A percentile compares a stretch with the other conserved stretches of the same genome.
Evolutionary conservation across 1,284 basidiomycete species (phyloP).

Genomic region (Exobasidium rhododendri): DNA sequence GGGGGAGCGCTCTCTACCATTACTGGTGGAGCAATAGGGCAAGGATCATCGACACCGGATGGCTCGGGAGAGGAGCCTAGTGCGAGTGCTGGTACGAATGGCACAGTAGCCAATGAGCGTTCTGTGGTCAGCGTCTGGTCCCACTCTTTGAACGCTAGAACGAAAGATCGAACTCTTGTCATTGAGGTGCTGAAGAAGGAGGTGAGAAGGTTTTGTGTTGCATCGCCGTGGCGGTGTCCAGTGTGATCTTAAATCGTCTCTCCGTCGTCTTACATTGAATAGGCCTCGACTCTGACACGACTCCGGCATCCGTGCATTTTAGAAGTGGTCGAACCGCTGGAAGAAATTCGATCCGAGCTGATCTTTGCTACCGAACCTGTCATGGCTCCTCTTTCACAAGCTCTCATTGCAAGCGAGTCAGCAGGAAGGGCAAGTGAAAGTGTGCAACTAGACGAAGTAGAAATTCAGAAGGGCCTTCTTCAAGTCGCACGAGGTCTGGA

Average conservation of each 20-base stretch:
- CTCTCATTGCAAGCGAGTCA: constrained; percentile 18
- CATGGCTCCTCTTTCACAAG: constrained; percentile 28
- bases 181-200: constrained; percentile 50
- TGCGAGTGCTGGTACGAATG: background rate
- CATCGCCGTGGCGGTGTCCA: constrained; percentile 1
- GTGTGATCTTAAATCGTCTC: background rate
- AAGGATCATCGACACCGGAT: constrained; percentile 4
- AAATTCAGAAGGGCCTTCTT: constrained; percentile 95
- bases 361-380: constrained; percentile 85
- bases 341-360: constrained; percentile 78
- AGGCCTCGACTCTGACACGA: constrained; percentile 73
- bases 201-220: constrained; percentile 22
- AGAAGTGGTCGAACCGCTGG: constrained; percentile 97
- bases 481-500: constrained; percentile 88
- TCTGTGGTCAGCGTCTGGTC: constrained; percentile 35
- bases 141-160: constrained; percentile 32
- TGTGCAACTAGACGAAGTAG: constrained; percentile 50
- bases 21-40: background rate
- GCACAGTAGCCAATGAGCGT: constrained; percentile 8
- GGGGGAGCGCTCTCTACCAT: background rate
- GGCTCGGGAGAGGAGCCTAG: constrained; percentile 2
- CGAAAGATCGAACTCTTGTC: constrained; percentile 26
- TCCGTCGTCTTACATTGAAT: background rate
- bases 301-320: constrained; percentile 90
- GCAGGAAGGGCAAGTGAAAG: constrained; percentile 15